Percentiles rank a stretch among this genome's conserved stretches.
Evolutionary conservation across 208 protist genomes (phyloP).

Genomic region (Leishmania guyanensis): DNA sequence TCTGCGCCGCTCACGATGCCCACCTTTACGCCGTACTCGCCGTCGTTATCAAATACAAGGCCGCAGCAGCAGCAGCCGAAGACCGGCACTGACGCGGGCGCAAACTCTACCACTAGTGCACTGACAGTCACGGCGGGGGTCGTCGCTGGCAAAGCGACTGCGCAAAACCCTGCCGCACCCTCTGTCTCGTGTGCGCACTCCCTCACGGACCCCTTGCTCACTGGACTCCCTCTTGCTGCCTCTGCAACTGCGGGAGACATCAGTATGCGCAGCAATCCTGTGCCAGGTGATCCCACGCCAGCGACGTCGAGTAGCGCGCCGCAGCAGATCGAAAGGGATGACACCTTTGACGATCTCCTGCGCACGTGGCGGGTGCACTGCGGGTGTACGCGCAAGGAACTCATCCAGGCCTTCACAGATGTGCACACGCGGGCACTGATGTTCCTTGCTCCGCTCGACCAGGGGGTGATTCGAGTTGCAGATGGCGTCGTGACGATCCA

Average conservation of each 20-base stretch:
- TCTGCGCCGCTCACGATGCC: conserved; percentile 10
- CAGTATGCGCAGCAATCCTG: neutral
- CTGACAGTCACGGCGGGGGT: neutral
- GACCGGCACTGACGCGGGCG: neutral
- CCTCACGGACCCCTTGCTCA: conserved; percentile 13
- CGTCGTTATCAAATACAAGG: neutral
- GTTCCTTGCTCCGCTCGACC: conserved; percentile 55
- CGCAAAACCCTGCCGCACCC: conserved; percentile 2
- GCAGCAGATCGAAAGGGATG: neutral
- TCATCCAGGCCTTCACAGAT: conserved; percentile 62
- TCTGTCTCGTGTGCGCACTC: conserved; percentile 19
- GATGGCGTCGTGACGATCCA: conserved; percentile 69
- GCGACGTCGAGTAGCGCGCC: neutral
- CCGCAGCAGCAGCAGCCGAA: conserved; percentile 9
- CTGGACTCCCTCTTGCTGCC: conserved; percentile 7
- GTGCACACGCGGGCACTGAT: conserved; percentile 47
- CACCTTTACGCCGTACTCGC: neutral
- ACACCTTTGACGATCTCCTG: conserved; percentile 32
- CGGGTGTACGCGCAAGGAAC: conserved; percentile 84
- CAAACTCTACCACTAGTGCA: neutral
- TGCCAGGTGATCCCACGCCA: neutral
- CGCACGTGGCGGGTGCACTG: conserved; percentile 46
- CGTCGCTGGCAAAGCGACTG: neutral
- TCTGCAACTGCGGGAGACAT: neutral
- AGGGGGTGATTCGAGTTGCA: conserved; percentile 53